phyloP scores from a whole-genome alignment of 2,329 filamentous ascomycete genomes.

The Colletotrichum karsti region DNA sequence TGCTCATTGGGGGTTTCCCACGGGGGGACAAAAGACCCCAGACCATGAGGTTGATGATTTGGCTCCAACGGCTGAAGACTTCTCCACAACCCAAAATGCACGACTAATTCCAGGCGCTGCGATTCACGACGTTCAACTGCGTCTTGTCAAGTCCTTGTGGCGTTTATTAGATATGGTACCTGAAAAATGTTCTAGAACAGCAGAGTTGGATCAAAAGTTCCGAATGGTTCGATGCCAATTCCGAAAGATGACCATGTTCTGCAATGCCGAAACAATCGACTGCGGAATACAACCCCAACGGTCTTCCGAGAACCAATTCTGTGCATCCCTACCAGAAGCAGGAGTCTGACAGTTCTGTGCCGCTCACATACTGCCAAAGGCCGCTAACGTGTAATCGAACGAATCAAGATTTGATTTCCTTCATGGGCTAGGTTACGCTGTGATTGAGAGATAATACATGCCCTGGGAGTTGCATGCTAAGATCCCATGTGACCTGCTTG shows the following conservation, averaged over 20 bases:
- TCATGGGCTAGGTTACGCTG: background rate
- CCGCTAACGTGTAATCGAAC: no score
- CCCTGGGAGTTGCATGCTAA: background rate
- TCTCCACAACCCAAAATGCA: background rate
- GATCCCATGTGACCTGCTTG: background rate
- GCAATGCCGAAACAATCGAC: background rate
- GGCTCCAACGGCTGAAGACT: background rate
- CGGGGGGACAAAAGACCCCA: background rate
- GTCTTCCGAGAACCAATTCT: background rate
- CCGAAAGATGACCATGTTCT: background rate
- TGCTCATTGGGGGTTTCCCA: background rate
- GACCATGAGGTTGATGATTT: background rate
- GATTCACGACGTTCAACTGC: background rate
- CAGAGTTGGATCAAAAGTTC: background rate
- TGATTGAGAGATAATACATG: background rate
- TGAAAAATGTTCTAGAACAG: background rate
- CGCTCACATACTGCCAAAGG: background rate
- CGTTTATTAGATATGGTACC: background rate
- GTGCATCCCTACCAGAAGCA: background rate
- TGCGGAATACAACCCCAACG: background rate
- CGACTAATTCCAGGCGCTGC: background rate
- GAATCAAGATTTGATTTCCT: background rate
- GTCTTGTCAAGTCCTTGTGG: background rate
- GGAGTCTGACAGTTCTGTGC: background rate
- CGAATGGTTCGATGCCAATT: background rate